These are phyloP conservation scores for Diaporthe australafricana DNA, from an alignment of 2,329 filamentous ascomycete genomes.

Conservation along the genomic window DNA sequence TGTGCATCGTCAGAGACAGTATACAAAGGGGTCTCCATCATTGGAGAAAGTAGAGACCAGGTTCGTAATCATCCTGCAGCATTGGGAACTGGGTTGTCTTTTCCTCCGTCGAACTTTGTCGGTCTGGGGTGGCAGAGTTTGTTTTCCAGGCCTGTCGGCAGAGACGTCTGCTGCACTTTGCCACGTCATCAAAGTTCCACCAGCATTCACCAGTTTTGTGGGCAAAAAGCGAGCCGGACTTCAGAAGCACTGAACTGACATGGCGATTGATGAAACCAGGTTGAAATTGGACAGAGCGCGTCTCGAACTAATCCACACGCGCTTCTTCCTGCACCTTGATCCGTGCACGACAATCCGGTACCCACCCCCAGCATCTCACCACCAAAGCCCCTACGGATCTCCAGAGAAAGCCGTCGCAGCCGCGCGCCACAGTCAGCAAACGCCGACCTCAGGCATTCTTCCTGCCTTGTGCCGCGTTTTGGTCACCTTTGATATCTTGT, in stretches of 20 bases:
- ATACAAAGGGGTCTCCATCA: background rate
- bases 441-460: background rate
- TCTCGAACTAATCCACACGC: conserved; percentile 33
- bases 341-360: conserved; percentile 36
- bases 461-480: background rate
- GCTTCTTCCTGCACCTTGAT: conserved; percentile 37
- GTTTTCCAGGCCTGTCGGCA: conserved; percentile 15
- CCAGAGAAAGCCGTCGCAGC: conserved; percentile 5
- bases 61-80: conserved; percentile 25
- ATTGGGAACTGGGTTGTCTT: background rate
- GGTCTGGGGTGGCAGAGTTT: conserved; percentile 1
- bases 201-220: background rate
- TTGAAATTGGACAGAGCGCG: conserved; percentile 33
- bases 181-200: conserved; percentile 23
- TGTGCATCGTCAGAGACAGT: conserved; percentile 7
- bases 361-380: conserved; percentile 35
- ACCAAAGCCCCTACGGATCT: conserved; percentile 17
- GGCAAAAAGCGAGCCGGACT: background rate
- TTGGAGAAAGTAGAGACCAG: background rate
- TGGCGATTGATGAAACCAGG: conserved; percentile 31
- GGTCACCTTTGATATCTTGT: conserved; percentile 3
- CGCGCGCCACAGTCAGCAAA: conserved; percentile 16
- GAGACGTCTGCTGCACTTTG: conserved; percentile 14
- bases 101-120: background rate
- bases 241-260: conserved; percentile 28